Evolutionary conservation across 225 moss, liverwort and hornwort genomes (phyloP), one percentile per base, ranked within the genome.

Genomic region (Bryoerythrophyllum caledonicum): DNA sequence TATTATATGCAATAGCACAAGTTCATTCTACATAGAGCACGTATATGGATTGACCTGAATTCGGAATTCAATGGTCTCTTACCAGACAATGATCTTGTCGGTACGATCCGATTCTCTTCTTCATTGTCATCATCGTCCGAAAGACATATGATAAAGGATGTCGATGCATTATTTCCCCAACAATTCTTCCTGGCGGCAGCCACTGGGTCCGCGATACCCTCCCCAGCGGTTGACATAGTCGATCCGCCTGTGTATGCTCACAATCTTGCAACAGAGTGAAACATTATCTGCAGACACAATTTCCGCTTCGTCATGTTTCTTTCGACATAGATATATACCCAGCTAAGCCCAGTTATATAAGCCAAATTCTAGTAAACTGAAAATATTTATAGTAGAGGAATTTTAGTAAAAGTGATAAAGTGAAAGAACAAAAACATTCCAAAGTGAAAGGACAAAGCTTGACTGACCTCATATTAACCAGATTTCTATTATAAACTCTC

Each of bases 91-190:
- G 55, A 46, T 56, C 43, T 69, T 43, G 34, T 46, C 61, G 43
- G 44, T 24, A 55, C 15, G 35, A 66, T 30, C 35, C 25, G 66
- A 48, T 27, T 74, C 28, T 74, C 69, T 26, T 43, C 68, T 54
- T 62, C 63, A 67, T 80, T 23, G 34, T 61, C 79, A 79, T 79
- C 79, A 71, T 67, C 69, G 30, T 80, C 80, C 20, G 74, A 66
- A 44, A 74, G 69, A 55, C 63, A 56, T 74, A 74, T 69, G 30
- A 74, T 80, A 52, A 8, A 61, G 11, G 32, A 60, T 57, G 27
- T 60, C 38, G 28, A 59, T 25, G 48, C 37, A 60, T 61, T 67
- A 30, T 32, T 38, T 27, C 35, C 5, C 58, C 21, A 23, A 49
- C 6, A 26, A 20, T n/a, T 72, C 19, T 26, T 78, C 27, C 27